Evolutionary conservation across 2,329 filamentous ascomycete genomes (phyloP), one percentile per base, ranked within the genome.

Genomic region (Pseudogymnoascus sp.): DNA sequence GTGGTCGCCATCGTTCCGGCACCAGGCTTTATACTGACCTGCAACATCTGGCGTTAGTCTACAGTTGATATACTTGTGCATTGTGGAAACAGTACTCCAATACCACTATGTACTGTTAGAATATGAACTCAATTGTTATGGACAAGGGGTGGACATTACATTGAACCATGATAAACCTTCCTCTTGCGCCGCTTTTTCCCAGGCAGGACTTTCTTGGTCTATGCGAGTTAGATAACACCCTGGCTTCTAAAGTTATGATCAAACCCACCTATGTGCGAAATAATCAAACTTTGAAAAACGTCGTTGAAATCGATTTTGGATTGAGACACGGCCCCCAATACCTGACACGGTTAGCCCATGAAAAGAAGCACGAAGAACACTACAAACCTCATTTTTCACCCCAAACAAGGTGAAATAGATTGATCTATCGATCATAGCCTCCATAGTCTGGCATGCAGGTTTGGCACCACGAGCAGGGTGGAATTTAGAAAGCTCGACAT

Each of bases 11-110:
- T 72, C 68, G 23, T 70, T 68, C 0, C 61, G 41, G 45, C 72
- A 73, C 72, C 71, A 74, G 2, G 71, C 70, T 14, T 72, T 69
- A 63, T 72, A 73, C 59, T 73, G 71, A 31, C 45, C 70, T 72
- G 5, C 18, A 33, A 18, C 16, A 7, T 55, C 65, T 60, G 66
- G 64, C 11, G 45, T 23, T 62, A 41, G 67, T 71, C 66, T 66
- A 64, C 63, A 66, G 35, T 68, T 68, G 37, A 33, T 9, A 5
- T 41, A 49, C 58, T 12, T 11, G 40, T 62, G 18, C 18, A 18
- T 18, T 38, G 28, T 9, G 55, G 45, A 11, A 5, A 35, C 28
- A 58, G 61, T 63, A 67, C 70, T 69, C 45, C 61, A 40, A 59
- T 65, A 23, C 70, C 70, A 60, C 66, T 67, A 1, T 37, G 3